Conservation (phyloP, 2,329 filamentous ascomycete genomes). For the Podosphaera aphanis region DNA sequence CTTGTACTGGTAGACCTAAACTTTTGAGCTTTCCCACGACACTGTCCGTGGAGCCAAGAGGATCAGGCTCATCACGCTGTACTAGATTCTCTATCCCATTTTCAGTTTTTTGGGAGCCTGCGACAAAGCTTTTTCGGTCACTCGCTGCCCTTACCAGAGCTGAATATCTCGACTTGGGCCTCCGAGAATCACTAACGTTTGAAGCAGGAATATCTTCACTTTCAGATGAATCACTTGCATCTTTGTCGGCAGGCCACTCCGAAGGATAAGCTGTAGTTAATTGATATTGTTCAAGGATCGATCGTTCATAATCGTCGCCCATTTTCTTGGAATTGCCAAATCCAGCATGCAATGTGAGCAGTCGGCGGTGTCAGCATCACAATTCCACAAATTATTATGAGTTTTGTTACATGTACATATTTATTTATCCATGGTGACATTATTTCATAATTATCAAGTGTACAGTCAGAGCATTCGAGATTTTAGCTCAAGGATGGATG, state of each 20-base stretch:
- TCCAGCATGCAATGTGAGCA: too few relatives aligned
- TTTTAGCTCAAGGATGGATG: too few relatives aligned
- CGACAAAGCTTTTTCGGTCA: conserved; percentile 37
- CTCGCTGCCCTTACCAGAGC: conserved; percentile 57
- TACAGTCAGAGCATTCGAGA: too few relatives aligned
- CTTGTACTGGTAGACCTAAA: conserved; percentile 58
- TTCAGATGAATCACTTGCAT: conserved; percentile 44
- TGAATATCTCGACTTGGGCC: conserved; percentile 59
- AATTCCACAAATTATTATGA: too few relatives aligned
- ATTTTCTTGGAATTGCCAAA: too few relatives aligned
- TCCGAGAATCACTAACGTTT: conserved; percentile 25
- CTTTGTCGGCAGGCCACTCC: conserved; percentile 69
- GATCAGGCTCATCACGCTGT: conserved; percentile 79
- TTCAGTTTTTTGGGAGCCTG: conserved; percentile 42
- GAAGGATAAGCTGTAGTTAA: conserved; percentile 54
- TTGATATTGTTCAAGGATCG: conserved; percentile 74
- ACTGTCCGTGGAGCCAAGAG: conserved; percentile 67
- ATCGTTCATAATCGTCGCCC: conserved; percentile 31
- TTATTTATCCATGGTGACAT: too few relatives aligned
- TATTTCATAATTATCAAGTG: too few relatives aligned
- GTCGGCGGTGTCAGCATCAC: too few relatives aligned
- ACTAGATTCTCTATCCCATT: conserved; percentile 55
- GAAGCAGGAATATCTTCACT: conserved; percentile 24
- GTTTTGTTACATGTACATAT: too few relatives aligned
- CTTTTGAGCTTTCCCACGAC: conserved; percentile 61